These are phyloP conservation scores for Picea abies DNA, from an alignment of 83 land plant species.

Conservation along the genomic window DNA sequence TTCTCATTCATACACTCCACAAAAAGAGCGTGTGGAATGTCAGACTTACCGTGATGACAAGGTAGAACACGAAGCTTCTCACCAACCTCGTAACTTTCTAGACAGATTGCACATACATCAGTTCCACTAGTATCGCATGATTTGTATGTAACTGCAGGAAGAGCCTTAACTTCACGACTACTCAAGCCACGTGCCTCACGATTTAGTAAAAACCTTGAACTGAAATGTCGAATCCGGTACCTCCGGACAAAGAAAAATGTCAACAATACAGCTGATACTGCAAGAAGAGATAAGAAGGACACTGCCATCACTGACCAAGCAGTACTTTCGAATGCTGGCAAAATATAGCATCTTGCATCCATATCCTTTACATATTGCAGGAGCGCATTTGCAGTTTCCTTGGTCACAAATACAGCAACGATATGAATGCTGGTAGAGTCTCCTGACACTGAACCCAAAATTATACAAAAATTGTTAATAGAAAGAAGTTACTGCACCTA, in stretches of 20 bases:
- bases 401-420: constrained; percentile 53
- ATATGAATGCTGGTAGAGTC: constrained; percentile 31
- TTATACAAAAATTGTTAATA: neutral
- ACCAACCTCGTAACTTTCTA: constrained; percentile 31
- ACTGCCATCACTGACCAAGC: constrained; percentile 62
- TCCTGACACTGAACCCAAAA: constrained; percentile 45
- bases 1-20: neutral
- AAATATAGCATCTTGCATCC: constrained; percentile 36
- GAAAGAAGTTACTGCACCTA: neutral
- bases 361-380: constrained; percentile 30
- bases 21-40: neutral
- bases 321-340: constrained; percentile 48
- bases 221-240: constrained; percentile 27
- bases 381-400: constrained; percentile 34
- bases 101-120: constrained; percentile 33
- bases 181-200: constrained; percentile 40
- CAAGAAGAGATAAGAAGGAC: constrained; percentile 49
- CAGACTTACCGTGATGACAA: constrained; percentile 28
- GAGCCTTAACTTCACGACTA: constrained; percentile 33
- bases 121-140: neutral
- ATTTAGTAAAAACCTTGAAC: constrained; percentile 19
- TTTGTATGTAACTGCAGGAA: constrained; percentile 19
- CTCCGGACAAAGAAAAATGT: constrained; percentile 51
- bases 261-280: constrained; percentile 42
- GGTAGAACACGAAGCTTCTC: constrained; percentile 31